Base-by-base conservation (phyloP, 2,329 filamentous ascomycete genomes). In the Pseudocercospora vitis region DNA sequence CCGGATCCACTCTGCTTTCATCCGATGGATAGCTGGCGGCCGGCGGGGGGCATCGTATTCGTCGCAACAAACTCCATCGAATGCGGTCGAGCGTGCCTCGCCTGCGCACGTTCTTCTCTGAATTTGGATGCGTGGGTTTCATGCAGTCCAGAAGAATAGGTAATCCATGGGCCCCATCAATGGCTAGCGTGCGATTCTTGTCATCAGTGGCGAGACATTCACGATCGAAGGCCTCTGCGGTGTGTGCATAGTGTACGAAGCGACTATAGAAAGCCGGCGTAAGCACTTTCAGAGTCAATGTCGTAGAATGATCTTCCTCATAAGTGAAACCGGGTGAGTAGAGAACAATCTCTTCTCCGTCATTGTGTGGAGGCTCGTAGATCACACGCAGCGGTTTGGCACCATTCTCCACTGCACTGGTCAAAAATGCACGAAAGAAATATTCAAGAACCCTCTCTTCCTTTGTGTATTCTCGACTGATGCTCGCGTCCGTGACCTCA, bases 261-360 rank as follows among this genome's bases (percentile, higher is more conserved):
- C 84, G 78, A 9, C 80, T 77, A 71, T 89, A 89, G 64, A 89
- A 89, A 0, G 73, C 74, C 0, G 86, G 85, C 0, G 82, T 85
- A 16, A 86, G 68, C 3, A 88, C 73, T 49, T 78, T 78, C 44
- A 88, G 71, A 37, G 81, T 79, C 4, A 87, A 47, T 0, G 76
- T 68, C 56, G 55, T 61, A 58, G 77, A 73, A 11, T 72, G 64
- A 3, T 65, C 53, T 9, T 67, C 62, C 31, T 73, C 64, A 18
- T 68, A 53, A 12, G 80, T 66, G 55, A 65, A 69, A 19, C 57
- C 59, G 8, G 65, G 61, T 5, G 65, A 68, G 39, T 68, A 68
- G 3, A 68, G 52, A n/a, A 68, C 65, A 24, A 64, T 45, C 47
- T 69, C 66, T 7, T 53, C 57, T 35, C 56, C 52, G 1, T 60